Evolutionary conservation across 2,329 filamentous ascomycete species (phyloP), one percentile per base, ranked within the genome.

Genomic region (Grosmannia penicillata): DNA sequence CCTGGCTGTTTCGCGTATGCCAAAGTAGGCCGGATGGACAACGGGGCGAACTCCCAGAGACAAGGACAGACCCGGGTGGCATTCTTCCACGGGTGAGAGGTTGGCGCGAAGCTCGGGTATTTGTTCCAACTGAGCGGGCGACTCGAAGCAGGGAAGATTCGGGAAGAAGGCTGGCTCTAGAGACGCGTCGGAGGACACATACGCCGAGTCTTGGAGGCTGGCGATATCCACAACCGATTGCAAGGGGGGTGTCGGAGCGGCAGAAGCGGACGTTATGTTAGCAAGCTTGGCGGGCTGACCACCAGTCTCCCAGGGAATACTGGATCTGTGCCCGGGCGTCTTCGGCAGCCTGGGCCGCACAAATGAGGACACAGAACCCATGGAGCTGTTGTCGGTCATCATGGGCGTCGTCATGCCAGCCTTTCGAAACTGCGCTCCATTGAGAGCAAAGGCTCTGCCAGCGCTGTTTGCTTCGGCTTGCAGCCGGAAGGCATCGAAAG

Each of bases 401-500:
- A 27, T 8, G 27, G 24, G 19, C 17, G 15, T 7, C n/a, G 27
- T 5, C 19, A 21, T 24, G 8, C n/a, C 18, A 8, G 8, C 11
- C 11, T 24, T 31, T 3, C 33, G 32, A 11, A 40, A 19, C 21
- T 69, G 62, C 2, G 63, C 49, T 33, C 59, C 54, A 41, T 61
- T 57, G 8, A 78, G 55, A 25, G 55, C 64, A 47, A 73, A 73
- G 28, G 58, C 58, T 0, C 59, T 52, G 33, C 56, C 62, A 35
- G 61, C 57, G 31, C 61, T 59, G 47, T 77, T 78, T 26, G 71
- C 65, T 50, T 87, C 82, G n/a, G 75, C 71, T 51, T 85, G 78
- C 45, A 69, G 74, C 48, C 68, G 70, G 53, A 93, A 89, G 3
- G 80, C 79, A 53, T 89, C 83, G 45, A 82, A 89, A n/a, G 86